Conservation (phyloP, 2,329 filamentous ascomycete genomes). For the Clonostachys byssicola region DNA sequence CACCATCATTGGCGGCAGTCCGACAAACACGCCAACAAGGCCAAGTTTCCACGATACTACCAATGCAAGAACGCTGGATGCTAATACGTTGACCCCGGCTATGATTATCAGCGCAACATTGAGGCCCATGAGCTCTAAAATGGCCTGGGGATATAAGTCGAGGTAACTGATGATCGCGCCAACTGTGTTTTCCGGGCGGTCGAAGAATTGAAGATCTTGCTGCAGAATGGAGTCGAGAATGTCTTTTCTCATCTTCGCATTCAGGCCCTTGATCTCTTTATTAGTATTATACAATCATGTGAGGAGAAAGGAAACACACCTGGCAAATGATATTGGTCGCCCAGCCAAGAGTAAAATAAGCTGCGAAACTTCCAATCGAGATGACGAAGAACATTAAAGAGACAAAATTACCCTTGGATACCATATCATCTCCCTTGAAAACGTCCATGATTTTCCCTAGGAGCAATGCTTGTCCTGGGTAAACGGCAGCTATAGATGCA, state of each 20-base stretch:
- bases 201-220: constrained; percentile 36
- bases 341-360: constrained; percentile 21
- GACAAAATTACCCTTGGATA: constrained; percentile 33
- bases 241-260: constrained; percentile 17
- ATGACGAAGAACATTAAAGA: constrained; percentile 42
- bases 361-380: constrained; percentile 29
- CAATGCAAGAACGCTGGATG: constrained; percentile 31
- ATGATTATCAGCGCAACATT: constrained; percentile 36
- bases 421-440: constrained; percentile 6
- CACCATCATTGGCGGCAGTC: constrained; percentile 30
- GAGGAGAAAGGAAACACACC: not conserved
- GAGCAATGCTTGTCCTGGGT: not conserved
- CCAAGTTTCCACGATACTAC: constrained; percentile 37
- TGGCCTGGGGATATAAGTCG: constrained; percentile 26
- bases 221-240: constrained; percentile 18
- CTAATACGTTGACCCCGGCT: constrained; percentile 30
- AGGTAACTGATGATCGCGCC: constrained; percentile 24
- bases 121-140: constrained; percentile 38
- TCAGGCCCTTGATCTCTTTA: constrained; percentile 4
- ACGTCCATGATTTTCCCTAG: constrained; percentile 16
- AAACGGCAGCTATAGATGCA: not conserved
- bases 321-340: constrained; percentile 12
- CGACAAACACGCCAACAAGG: constrained; percentile 34
- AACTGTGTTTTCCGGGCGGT: constrained; percentile 20
- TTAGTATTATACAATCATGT: not conserved